Base-by-base conservation (phyloP, 2,329 filamentous ascomycete genomes). In the Rutstroemia sp. region DNA sequence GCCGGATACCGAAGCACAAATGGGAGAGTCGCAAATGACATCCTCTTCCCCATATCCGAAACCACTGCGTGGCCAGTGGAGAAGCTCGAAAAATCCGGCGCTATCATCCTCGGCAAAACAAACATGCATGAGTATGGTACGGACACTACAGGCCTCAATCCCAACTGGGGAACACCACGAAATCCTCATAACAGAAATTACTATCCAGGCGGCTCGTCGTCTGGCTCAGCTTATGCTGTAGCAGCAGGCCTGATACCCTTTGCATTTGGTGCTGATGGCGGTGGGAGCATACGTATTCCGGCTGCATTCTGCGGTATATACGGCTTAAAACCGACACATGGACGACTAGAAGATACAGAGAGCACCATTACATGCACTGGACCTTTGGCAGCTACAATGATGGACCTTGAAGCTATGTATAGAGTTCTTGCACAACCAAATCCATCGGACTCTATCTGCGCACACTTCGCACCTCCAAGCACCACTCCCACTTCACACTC, bases 371-470 rank as follows among this genome's bases (percentile, higher is more conserved):
- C 75, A 55, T 86, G 92, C 16, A 75, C 81, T 6, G 88, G 89
- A 0, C 91, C 92, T 4, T 79, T 96, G 64, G 86, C 89, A 16
- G 79, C 82, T 48, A 92, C 80, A 52, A 88, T 87, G 60, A 76
- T 84, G 39, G 91, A 95, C 65, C 80, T 96, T 5, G 85, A 87
- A 59, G 77, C 91, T 52, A 86, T 88, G 17, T 96, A 94, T 73
- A 84, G 88, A 50, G 70, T 88, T 64, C 89, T 95, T 79, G 80
- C 88, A 2, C 42, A 83, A 51, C 87, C 89, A 0, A 80, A 95
- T 65, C 81, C 85, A 0, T 71, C 76, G 1, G 79, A 86, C 67
- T 73, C 78, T 0, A 71, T 77, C 6, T 86, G 87, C 17, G 72
- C 78, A 8, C 73, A 77, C 12, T 94, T 95, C 69, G 16, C 34